Evolutionary conservation across 306 rosid species (phyloP).

Genomic region (Glycine latifolia): DNA sequence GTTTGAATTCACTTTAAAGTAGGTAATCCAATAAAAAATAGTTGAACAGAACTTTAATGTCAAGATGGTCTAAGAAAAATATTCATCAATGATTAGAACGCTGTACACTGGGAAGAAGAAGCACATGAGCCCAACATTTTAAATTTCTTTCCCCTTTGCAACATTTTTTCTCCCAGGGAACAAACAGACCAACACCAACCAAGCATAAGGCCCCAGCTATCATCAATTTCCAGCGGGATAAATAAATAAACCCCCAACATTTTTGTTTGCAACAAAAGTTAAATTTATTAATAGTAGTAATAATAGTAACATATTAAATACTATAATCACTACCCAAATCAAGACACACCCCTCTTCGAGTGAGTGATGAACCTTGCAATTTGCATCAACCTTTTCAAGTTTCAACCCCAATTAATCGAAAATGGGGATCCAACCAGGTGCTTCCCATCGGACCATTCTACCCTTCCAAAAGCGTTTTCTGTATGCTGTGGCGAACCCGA

Average conservation of each 20-base stretch:
- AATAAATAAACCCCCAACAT: neutral
- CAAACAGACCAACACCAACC: constrained; percentile 10
- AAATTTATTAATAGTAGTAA: neutral
- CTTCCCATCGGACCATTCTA: constrained; percentile 89
- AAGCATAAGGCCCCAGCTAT: constrained; percentile 36
- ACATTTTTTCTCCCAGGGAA: constrained; percentile 15
- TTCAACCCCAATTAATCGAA: constrained; percentile 52
- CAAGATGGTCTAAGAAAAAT: neutral
- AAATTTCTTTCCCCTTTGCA: no score
- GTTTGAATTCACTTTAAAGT: neutral
- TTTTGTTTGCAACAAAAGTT: neutral
- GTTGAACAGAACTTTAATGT: neutral
- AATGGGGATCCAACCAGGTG: constrained; percentile 76
- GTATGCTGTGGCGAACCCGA: constrained; percentile 44
- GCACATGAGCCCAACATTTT: neutral
- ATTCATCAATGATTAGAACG: constrained; percentile 27
- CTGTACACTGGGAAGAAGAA: constrained; percentile 32
- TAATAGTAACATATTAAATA: constrained; percentile 1
- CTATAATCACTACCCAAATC: constrained; percentile 47
- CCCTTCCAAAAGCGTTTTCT: constrained; percentile 57
- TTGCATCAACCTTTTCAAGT: no score
- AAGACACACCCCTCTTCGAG: constrained; percentile 47
- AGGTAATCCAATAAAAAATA: no score
- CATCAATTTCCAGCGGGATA: constrained; percentile 27
- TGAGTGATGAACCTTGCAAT: constrained; percentile 47